phyloP scores from a whole-genome alignment of 768 basidiomycete species.

The Leucosporidium yakuticum region DNA sequence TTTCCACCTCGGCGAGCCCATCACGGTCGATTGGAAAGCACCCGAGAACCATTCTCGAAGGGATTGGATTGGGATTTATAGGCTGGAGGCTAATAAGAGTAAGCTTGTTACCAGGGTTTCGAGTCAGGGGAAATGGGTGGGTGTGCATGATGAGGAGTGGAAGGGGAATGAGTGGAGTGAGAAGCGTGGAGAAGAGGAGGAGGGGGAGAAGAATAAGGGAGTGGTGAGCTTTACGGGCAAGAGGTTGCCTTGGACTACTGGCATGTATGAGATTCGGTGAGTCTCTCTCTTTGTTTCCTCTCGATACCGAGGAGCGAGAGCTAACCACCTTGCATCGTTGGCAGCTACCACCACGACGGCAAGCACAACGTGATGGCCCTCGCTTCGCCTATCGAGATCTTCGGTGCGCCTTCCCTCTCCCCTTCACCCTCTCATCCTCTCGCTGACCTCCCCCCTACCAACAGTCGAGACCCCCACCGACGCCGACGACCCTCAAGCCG shows the following conservation, averaged over 20 bases:
- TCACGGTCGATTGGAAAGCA: slow-evolving; percentile 78
- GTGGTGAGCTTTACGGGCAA: slow-evolving; percentile 68
- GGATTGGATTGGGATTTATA: slow-evolving; percentile 80
- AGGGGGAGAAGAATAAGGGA: slow-evolving; percentile 49
- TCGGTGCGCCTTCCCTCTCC: slow-evolving; percentile 54
- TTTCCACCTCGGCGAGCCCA: slow-evolving; percentile 87
- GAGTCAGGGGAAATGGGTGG: slow-evolving; percentile 85
- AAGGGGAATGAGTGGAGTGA: slow-evolving; percentile 57
- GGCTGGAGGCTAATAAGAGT: slow-evolving; percentile 76
- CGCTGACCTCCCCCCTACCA: neutral
- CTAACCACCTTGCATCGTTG: neutral
- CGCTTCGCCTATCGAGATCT: slow-evolving; percentile 80
- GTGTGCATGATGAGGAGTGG: slow-evolving; percentile 87
- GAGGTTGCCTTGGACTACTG: slow-evolving; percentile 76
- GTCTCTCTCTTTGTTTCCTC: neutral
- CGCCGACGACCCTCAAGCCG: slow-evolving; percentile 57
- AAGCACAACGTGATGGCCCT: slow-evolving; percentile 92
- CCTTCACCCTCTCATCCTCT: slow-evolving; percentile 21
- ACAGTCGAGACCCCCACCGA: slow-evolving; percentile 63
- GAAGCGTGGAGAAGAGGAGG: no score
- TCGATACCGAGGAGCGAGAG: no score
- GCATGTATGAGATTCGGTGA: slow-evolving; percentile 69
- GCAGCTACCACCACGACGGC: slow-evolving; percentile 85
- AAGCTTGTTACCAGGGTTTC: slow-evolving; percentile 74
- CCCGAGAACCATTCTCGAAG: slow-evolving; percentile 76